Percentiles rank a stretch among this genome's conserved stretches.
phyloP scores from a whole-genome alignment of 1,284 basidiomycete genomes.

The Cystobasidium sp. region DNA sequence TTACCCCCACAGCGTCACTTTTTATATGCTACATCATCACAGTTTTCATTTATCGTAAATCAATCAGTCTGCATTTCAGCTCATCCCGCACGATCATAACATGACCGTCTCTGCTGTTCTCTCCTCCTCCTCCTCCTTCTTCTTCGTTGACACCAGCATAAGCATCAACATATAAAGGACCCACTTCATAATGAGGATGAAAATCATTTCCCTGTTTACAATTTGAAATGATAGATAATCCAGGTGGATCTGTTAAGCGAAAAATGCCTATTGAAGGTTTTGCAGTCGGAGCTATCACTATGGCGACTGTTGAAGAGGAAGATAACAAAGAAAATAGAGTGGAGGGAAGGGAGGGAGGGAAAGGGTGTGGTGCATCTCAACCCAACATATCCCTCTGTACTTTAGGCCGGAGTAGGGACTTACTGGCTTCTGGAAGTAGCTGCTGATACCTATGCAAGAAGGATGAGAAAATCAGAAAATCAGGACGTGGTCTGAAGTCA shows the following conservation, averaged over 20 bases:
- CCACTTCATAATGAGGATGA: conserved; percentile 17
- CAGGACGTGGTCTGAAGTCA: not conserved
- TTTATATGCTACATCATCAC: too few species aligned
- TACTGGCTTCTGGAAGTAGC: conserved; percentile 51
- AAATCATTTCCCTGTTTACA: conserved; percentile 42
- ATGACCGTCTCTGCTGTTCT: not conserved
- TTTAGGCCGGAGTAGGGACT: too few species aligned
- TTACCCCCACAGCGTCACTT: too few species aligned
- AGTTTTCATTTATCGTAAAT: not conserved
- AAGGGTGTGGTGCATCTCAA: not conserved
- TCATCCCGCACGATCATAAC: not conserved
- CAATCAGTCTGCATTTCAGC: not conserved
- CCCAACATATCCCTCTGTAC: too few species aligned
- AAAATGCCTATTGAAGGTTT: conserved; percentile 52
- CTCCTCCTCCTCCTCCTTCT: not conserved
- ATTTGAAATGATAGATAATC: conserved; percentile 48
- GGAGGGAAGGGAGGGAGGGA: not conserved
- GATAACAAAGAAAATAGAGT: not conserved
- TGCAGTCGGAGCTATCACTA: conserved; percentile 51
- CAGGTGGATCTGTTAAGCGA: conserved; percentile 52
- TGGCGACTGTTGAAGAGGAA: conserved; percentile 45
- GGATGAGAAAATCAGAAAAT: not conserved
- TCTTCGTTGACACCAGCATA: not conserved
- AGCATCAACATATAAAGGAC: conserved; percentile 18
- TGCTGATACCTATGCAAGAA: conserved; percentile 48